Evolutionary conservation across 306 rosid species (phyloP), one percentile per base, ranked within the genome.

Genomic region (Quercus cerris): DNA sequence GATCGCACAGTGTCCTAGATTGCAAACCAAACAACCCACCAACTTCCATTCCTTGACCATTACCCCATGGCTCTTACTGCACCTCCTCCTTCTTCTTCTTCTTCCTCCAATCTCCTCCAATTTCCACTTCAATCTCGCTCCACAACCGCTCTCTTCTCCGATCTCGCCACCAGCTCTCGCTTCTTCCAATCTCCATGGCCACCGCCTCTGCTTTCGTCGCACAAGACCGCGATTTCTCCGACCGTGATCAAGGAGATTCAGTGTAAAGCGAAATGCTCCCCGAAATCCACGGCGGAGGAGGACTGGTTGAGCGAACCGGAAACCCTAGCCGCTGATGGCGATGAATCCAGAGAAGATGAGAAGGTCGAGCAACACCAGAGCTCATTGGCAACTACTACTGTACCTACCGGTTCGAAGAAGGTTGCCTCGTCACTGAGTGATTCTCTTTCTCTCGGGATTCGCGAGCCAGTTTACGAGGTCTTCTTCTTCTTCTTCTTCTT

Each of bases 381-480:
- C 52, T 55, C 86, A 3, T 61, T 54, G 66, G 63, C 59, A n/a
- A 62, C 71, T 33, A 59, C 71, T 33, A 56, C 19, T 35, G 63
- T 31, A 18, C 68, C 75, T 9, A n/a, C 74, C 27, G 82, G 83
- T 77, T 49, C 87, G 80, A 82, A 69, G 81, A 88, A 79, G 61
- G 82, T 80, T 63, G 27, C 81, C 25, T 46, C 91, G n/a, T 82
- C 89, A 5, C 77, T 86, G 0, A 82, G 90, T 81, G 99, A 96
- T 28, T 87, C 85, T 78, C 81, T 86, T 10, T 85, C 91, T 30
- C 93, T 91, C n/a, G 97, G 98, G 77, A 91, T 96, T 83, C 97
- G 99, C 3, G 99, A 96, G 85, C 97, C 92, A 4, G 91, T 96
- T 75, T 96, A 96, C 72, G 94, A 93, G 91, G 98, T 96, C 66